Evolutionary conservation across 148 eudicot species (phyloP).

Genomic region (Vaccinium darrowii): DNA sequence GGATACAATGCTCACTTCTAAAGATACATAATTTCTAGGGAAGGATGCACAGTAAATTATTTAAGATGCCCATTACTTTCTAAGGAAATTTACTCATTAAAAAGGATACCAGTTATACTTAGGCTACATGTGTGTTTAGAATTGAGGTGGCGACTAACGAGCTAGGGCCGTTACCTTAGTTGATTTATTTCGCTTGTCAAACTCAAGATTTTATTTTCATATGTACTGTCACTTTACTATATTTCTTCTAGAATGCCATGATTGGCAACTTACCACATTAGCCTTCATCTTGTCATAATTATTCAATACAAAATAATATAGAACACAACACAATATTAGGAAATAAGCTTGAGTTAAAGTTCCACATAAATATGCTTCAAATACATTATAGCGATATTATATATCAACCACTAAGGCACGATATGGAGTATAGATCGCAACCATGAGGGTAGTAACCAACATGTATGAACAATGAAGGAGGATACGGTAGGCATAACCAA

Average conservation of each 20-base stretch:
- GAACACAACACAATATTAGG: background rate
- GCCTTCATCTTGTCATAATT: background rate
- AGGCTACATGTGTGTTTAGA: background rate
- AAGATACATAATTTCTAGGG: background rate
- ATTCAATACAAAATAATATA: background rate
- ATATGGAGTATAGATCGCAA: background rate
- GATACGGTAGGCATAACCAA: background rate
- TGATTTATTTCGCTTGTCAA: background rate
- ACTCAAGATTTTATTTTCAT: background rate
- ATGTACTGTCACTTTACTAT: background rate
- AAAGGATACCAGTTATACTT: background rate
- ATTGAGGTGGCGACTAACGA: background rate
- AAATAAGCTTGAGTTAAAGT: background rate
- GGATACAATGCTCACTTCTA: background rate
- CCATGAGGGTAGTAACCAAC: background rate
- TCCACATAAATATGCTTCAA: background rate
- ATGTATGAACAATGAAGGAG: background rate
- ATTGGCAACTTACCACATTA: background rate
- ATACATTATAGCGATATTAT: background rate
- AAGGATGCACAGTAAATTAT: background rate
- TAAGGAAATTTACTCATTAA: background rate
- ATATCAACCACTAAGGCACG: background rate
- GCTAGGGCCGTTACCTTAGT: background rate
- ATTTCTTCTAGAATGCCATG: background rate
- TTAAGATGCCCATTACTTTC: background rate